phyloP scores from a whole-genome alignment of 768 basidiomycete species.

The Neoboletus magnificus region DNA sequence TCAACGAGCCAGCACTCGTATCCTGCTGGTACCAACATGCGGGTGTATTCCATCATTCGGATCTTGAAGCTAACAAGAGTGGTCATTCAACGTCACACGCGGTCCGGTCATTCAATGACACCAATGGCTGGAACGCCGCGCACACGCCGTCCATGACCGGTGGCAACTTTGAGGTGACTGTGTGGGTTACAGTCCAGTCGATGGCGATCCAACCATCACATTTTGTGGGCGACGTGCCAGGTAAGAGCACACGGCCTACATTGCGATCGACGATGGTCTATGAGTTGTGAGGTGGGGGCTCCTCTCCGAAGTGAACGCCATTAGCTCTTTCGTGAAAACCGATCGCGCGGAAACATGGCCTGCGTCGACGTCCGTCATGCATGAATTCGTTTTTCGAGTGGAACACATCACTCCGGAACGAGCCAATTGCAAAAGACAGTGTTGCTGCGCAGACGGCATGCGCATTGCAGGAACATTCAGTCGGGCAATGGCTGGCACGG shows the following conservation, averaged over 20 bases:
- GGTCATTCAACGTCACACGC: not conserved
- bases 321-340: not conserved
- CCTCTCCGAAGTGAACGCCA: not conserved
- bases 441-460: not conserved
- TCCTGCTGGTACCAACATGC: not conserved
- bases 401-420: not conserved
- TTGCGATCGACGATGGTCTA: slow-evolving; percentile 4
- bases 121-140: slow-evolving; percentile 6
- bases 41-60: slow-evolving; percentile 10
- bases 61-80: slow-evolving; percentile 8
- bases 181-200: not conserved
- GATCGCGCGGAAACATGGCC: not conserved
- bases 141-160: not conserved
- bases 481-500: not conserved
- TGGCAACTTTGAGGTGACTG: slow-evolving; percentile 15
- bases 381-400: not conserved
- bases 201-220: slow-evolving; percentile 8
- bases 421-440: not conserved
- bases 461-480: not conserved
- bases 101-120: not conserved
- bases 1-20: slow-evolving; percentile 12
- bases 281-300: not conserved
- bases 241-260: slow-evolving; percentile 15
- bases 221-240: not conserved
- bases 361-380: not conserved